A percentile compares a stretch with the other conserved stretches of the same genome.
Conservation (phyloP, 2,329 filamentous ascomycete species). For the Lecanicillium sp. region DNA sequence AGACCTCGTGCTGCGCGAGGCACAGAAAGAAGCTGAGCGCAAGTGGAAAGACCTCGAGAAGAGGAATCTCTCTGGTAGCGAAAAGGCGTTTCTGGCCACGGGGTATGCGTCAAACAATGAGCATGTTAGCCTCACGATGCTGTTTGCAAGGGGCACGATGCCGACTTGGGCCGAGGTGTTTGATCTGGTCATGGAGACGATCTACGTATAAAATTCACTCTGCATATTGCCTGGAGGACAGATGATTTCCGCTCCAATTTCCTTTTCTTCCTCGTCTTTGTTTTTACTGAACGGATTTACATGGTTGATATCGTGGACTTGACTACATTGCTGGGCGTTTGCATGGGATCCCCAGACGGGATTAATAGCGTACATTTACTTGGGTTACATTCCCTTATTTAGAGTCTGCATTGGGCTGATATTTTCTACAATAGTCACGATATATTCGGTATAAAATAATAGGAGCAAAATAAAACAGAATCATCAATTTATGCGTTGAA, state of each 20-base stretch:
- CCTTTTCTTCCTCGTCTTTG: too few relatives aligned
- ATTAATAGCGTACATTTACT: too few relatives aligned
- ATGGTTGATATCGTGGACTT: too few relatives aligned
- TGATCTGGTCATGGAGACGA: constrained; percentile 35
- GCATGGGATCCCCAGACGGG: too few relatives aligned
- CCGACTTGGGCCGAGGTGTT: constrained; percentile 35
- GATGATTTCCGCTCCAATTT: too few relatives aligned
- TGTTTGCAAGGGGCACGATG: constrained; percentile 23
- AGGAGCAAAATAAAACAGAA: neutral
- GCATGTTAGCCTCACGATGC: constrained; percentile 21
- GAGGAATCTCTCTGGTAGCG: constrained; percentile 43
- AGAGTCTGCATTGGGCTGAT: too few relatives aligned
- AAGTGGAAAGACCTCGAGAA: constrained; percentile 62
- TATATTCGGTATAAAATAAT: too few relatives aligned
- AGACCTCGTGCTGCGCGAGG: constrained; percentile 58
- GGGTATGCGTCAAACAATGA: constrained; percentile 27
- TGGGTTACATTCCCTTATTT: too few relatives aligned
- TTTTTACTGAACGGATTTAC: too few relatives aligned
- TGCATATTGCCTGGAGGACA: too few relatives aligned
- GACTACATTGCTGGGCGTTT: too few relatives aligned
- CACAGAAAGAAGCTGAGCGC: constrained; percentile 62
- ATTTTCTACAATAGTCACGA: too few relatives aligned
- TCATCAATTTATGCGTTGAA: neutral
- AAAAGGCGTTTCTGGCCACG: constrained; percentile 49
- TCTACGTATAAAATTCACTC: constrained; percentile 21